Evolutionary conservation across 495 filamentous ascomycete species (phyloP).

Genomic region (Penicillium robsamsonii): DNA sequence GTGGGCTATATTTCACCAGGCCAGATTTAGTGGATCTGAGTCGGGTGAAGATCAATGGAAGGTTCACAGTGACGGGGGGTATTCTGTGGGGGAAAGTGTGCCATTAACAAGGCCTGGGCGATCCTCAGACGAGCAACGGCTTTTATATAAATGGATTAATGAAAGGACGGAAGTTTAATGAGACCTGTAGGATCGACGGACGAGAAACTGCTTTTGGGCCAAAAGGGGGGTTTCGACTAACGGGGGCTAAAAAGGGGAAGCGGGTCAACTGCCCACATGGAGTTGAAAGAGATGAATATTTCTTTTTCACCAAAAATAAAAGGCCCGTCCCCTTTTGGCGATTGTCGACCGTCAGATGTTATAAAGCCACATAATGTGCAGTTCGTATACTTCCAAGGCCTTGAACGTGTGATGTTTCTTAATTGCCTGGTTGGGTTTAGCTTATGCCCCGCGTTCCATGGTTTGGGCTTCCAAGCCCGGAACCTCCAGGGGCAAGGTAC

Average conservation of each 20-base stretch:
- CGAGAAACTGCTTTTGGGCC: slow-evolving; percentile 30
- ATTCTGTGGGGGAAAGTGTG: slow-evolving; percentile 1
- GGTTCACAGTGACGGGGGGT: not conserved
- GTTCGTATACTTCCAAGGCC: not conserved
- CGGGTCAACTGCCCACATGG: slow-evolving; percentile 21
- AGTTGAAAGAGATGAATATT: slow-evolving; percentile 3
- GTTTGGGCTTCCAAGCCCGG: not conserved
- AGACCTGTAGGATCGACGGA: slow-evolving; percentile 29
- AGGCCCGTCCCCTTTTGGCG: not conserved
- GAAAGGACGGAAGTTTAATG: slow-evolving; percentile 27
- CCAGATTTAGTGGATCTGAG: not conserved
- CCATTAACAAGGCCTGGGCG: not conserved
- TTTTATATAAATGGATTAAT: slow-evolving; percentile 12
- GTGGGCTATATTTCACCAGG: not conserved
- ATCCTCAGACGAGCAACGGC: slow-evolving; percentile 5
- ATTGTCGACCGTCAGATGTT: not conserved
- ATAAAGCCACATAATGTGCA: not conserved
- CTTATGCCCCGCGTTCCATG: slow-evolving; percentile 14
- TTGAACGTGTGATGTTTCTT: slow-evolving; percentile 4
- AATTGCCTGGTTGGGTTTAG: slow-evolving; percentile 13
- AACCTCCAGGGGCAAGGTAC: not conserved
- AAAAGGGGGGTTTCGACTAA: slow-evolving; percentile 27
- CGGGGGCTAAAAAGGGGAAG: slow-evolving; percentile 24
- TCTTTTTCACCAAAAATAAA: not conserved
- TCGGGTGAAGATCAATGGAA: slow-evolving; percentile 8